Conservation (phyloP, 495 filamentous ascomycete genomes). For the Trichoderma orchidacearum region DNA sequence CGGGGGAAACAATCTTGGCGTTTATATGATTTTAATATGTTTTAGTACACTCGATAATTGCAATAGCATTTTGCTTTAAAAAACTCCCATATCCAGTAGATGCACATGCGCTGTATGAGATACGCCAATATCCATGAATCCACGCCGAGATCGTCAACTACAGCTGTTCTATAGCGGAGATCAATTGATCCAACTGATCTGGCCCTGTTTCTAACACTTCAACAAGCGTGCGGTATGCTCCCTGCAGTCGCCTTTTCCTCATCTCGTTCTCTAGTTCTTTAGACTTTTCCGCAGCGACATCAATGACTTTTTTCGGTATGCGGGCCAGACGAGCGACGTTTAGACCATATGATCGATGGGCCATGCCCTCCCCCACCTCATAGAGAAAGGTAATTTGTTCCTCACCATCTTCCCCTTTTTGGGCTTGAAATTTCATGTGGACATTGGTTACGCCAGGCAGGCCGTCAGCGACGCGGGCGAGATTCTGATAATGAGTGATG, state of each 20-base stretch:
- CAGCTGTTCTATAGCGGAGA: conserved; percentile 35
- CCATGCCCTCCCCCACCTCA: conserved; percentile 73
- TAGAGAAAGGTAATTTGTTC: conserved; percentile 71
- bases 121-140: not conserved
- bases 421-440: conserved; percentile 69
- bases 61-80: not conserved
- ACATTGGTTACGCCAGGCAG: conserved; percentile 58
- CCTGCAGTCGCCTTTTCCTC: conserved; percentile 37
- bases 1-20: not conserved
- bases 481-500: conserved; percentile 91
- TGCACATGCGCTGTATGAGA: not conserved
- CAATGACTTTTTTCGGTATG: conserved; percentile 60
- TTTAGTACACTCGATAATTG: not conserved
- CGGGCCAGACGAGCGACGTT: conserved; percentile 86
- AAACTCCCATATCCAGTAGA: not conserved
- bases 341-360: conserved; percentile 84
- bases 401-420: conserved; percentile 18
- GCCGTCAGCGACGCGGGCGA: conserved; percentile 55
- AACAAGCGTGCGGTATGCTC: conserved; percentile 31
- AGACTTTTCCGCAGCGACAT: conserved; percentile 68
- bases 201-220: conserved; percentile 18
- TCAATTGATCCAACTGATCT: conserved; percentile 30
- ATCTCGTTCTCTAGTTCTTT: conserved; percentile 65
- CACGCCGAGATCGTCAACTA: conserved; percentile 7
- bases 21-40: not conserved